These are phyloP conservation scores for Potentilla sterilis DNA, from an alignment of 306 rosid species.

Conservation along the genomic window DNA sequence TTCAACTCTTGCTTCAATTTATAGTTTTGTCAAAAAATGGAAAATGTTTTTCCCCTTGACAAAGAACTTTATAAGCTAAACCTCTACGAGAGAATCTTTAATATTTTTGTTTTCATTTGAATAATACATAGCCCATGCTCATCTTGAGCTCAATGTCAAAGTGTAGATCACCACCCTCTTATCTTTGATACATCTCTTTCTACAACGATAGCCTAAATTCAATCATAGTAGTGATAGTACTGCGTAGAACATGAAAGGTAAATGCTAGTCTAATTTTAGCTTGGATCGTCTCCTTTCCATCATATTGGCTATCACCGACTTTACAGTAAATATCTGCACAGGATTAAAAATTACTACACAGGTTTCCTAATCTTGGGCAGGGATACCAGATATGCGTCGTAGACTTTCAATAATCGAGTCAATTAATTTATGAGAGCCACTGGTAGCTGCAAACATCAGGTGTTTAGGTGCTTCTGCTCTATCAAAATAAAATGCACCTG, in stretches of 20 bases:
- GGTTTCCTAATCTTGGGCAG: constrained; percentile 19
- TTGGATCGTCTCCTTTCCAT: background rate
- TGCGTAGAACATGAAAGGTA: background rate
- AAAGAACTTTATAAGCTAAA: background rate
- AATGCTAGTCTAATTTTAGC: background rate
- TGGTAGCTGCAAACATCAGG: constrained; percentile 56
- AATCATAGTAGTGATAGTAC: background rate
- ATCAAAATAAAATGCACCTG: constrained; percentile 85
- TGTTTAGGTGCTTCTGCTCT: constrained; percentile 86
- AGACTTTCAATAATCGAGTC: constrained; percentile 48
- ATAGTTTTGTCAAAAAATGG: background rate
- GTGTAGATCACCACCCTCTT: background rate
- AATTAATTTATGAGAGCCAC: constrained; percentile 56
- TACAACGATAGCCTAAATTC: background rate
- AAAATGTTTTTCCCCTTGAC: too few species aligned
- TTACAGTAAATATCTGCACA: background rate
- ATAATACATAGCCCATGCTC: background rate
- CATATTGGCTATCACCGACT: background rate
- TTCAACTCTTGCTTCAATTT: background rate
- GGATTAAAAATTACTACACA: background rate
- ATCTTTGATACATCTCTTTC: background rate
- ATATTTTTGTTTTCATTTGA: background rate
- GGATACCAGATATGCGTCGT: constrained; percentile 46
- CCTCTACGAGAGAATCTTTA: background rate
- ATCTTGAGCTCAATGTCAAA: background rate